Evolutionary conservation across 2,329 filamentous ascomycete genomes (phyloP).

Genomic region (Arthroderma sp.): DNA sequence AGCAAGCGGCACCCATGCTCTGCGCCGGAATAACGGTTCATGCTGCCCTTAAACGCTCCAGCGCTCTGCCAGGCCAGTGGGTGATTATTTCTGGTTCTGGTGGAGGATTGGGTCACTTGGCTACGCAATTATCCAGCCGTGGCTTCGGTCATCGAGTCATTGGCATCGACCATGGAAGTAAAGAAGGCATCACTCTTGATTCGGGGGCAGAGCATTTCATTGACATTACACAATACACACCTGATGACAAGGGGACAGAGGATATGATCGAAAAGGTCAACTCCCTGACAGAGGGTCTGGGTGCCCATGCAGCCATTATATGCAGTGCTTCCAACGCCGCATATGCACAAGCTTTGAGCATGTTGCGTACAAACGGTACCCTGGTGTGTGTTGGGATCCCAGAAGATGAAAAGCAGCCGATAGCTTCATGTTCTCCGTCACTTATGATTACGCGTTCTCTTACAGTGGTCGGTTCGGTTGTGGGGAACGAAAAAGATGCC

Average conservation of each 20-base stretch:
- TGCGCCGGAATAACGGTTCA: constrained; percentile 60
- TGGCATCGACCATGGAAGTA: constrained; percentile 52
- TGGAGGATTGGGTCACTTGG: constrained; percentile 53
- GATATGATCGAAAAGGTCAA: constrained; percentile 45
- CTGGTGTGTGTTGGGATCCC: constrained; percentile 44
- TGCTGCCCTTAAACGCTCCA: constrained; percentile 49
- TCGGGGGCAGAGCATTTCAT: constrained; percentile 57
- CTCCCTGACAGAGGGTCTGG: constrained; percentile 43
- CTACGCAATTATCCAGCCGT: constrained; percentile 47
- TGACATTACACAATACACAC: constrained; percentile 43
- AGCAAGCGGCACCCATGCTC: constrained; percentile 53
- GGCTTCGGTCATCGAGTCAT: constrained; percentile 54
- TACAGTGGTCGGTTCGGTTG: constrained; percentile 40
- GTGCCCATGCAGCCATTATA: constrained; percentile 50
- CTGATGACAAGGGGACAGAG: constrained; percentile 34
- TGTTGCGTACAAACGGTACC: constrained; percentile 40
- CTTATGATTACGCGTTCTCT: constrained; percentile 33
- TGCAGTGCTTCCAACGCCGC: constrained; percentile 41
- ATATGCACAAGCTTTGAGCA: constrained; percentile 38
- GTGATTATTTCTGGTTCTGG: constrained; percentile 50
- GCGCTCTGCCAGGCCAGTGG: constrained; percentile 48
- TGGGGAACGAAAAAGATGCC: constrained; percentile 42
- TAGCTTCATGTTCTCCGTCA: constrained; percentile 35
- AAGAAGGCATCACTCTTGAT: constrained; percentile 45
- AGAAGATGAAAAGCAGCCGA: constrained; percentile 34